These are phyloP conservation scores for Phytophthora multivora DNA, from an alignment of 352 stramenopile genomes.

Conservation along the genomic window DNA sequence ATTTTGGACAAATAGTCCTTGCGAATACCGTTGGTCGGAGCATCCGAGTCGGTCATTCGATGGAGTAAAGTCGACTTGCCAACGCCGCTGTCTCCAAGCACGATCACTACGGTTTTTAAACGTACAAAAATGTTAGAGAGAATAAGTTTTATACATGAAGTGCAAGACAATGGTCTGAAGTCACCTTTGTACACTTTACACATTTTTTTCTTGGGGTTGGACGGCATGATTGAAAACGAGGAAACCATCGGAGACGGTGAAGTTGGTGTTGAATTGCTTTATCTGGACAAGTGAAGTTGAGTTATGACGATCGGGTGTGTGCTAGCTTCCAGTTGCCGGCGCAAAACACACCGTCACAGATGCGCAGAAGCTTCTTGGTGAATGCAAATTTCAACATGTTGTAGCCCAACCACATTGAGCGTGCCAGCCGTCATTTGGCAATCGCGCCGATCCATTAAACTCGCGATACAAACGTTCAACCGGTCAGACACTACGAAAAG, in stretches of 20 bases:
- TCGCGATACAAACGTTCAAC: conserved; percentile 15
- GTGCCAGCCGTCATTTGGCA: not conserved
- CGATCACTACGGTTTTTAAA: conserved; percentile 35
- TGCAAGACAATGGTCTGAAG: too few relatives aligned
- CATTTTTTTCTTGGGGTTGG: conserved; percentile 56
- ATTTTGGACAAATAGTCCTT: conserved; percentile 46
- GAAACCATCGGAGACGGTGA: conserved; percentile 9
- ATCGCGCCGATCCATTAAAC: conserved; percentile 5
- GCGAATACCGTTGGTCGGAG: not conserved
- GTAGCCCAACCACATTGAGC: not conserved
- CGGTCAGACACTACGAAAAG: not conserved
- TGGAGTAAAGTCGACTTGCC: conserved; percentile 53
- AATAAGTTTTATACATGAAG: not conserved
- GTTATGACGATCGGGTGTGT: conserved; percentile 4
- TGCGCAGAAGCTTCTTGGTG: not conserved
- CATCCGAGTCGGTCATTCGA: conserved; percentile 14
- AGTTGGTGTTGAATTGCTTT: not conserved
- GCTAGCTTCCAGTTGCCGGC: not conserved
- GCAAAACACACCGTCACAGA: not conserved
- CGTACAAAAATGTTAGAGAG: not conserved
- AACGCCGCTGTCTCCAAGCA: conserved; percentile 44
- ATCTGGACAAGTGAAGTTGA: conserved; percentile 7
- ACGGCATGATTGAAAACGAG: conserved; percentile 59
- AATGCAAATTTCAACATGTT: not conserved
- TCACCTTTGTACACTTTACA: conserved; percentile 54